phyloP scores from a whole-genome alignment of 1,284 basidiomycete species.

The Lentinus polychrous region DNA sequence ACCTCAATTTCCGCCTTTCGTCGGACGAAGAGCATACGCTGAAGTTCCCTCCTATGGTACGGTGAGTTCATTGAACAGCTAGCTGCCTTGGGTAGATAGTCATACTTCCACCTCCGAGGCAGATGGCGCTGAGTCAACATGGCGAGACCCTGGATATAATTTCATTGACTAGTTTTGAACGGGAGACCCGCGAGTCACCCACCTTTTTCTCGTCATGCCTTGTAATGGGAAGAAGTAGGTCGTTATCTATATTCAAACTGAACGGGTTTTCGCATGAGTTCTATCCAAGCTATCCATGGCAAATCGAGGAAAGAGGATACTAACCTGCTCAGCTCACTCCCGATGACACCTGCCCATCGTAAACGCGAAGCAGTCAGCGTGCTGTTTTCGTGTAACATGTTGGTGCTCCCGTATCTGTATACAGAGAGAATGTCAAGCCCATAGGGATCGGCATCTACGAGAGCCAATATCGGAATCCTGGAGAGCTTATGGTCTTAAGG shows the following conservation, averaged over 20 bases:
- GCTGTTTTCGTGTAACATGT: slow-evolving; percentile 56
- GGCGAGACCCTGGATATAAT: slow-evolving; percentile 45
- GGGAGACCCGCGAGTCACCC: slow-evolving; percentile 8
- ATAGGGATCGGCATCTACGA: slow-evolving; percentile 89
- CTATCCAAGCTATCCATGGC: neutral
- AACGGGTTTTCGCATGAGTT: neutral
- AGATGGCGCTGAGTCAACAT: slow-evolving; percentile 53
- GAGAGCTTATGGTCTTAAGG: slow-evolving; percentile 1
- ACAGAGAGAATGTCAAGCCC: slow-evolving; percentile 86
- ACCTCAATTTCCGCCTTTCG: slow-evolving; percentile 90
- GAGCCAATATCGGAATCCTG: slow-evolving; percentile 65
- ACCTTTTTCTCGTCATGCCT: slow-evolving; percentile 72
- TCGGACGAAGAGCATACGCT: slow-evolving; percentile 68
- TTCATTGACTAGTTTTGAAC: slow-evolving; percentile 1
- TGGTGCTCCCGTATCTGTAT: slow-evolving; percentile 68
- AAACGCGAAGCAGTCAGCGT: slow-evolving; percentile 60
- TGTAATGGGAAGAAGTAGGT: slow-evolving; percentile 64
- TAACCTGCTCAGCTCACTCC: slow-evolving; percentile 58
- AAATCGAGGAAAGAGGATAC: slow-evolving; percentile 10
- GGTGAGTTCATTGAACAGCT: neutral
- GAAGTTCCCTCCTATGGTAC: slow-evolving; percentile 61
- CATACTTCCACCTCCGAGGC: slow-evolving; percentile 69
- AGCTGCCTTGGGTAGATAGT: neutral
- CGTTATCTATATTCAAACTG: slow-evolving; percentile 55
- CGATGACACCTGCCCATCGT: slow-evolving; percentile 75